These are phyloP conservation scores for Hypomyces rosellus DNA, from an alignment of 2,329 filamentous ascomycete species.

Conservation along the genomic window DNA sequence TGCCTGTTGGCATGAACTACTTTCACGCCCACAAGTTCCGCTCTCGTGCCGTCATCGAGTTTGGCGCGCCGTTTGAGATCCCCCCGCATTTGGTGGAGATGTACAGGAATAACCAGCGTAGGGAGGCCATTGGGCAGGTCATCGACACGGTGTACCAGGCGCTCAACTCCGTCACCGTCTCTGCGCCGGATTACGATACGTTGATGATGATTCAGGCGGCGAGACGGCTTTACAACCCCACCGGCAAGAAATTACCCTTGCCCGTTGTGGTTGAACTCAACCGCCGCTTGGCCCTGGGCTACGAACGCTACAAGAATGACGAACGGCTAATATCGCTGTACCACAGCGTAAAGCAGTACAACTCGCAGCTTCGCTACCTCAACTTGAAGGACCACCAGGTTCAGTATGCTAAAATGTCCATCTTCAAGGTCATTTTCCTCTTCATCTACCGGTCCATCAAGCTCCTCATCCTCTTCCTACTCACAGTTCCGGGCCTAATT, in stretches of 20 bases:
- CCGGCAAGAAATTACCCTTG: constrained; percentile 85
- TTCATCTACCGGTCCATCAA: constrained; percentile 77
- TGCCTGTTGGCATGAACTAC: constrained; percentile 98
- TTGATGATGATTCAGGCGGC: constrained; percentile 96
- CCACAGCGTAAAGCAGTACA: constrained; percentile 74
- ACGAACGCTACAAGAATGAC: constrained; percentile 87
- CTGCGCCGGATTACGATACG: constrained; percentile 89
- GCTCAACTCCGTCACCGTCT: constrained; percentile 82
- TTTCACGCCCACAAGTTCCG: constrained; percentile 99
- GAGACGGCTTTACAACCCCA: constrained; percentile 86
- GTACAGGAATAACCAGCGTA: constrained; percentile 75
- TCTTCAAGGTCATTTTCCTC: constrained; percentile 66
- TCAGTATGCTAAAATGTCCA: constrained; percentile 79
- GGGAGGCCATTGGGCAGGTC: constrained; percentile 80
- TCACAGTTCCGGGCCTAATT: constrained; percentile 77
- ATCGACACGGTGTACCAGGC: constrained; percentile 82
- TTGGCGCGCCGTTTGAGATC: constrained; percentile 83
- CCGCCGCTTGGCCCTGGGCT: constrained; percentile 81
- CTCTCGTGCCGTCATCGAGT: constrained; percentile 91
- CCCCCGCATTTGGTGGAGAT: constrained; percentile 74
- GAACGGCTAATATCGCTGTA: constrained; percentile 72
- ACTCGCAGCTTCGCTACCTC: constrained; percentile 76
- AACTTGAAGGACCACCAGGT: constrained; percentile 92
- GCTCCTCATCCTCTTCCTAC: constrained; percentile 67
- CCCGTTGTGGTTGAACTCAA: constrained; percentile 94